These are phyloP conservation scores for Cordyceps farinosa DNA, from an alignment of 2,329 filamentous ascomycete species.

Conservation along the genomic window DNA sequence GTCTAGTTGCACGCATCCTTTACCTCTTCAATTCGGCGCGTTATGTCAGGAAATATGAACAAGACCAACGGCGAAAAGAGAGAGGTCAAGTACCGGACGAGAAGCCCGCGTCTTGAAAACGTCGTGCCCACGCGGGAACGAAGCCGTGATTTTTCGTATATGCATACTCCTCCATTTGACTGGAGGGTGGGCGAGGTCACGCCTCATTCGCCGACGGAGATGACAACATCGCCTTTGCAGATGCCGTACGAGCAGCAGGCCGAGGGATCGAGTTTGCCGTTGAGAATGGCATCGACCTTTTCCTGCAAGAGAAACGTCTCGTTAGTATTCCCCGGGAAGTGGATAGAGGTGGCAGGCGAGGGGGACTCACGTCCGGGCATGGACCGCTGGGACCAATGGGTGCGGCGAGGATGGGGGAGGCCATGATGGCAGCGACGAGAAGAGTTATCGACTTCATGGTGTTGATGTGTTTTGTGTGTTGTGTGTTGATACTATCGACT, in stretches of 20 bases:
- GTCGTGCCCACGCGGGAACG: slow-evolving; percentile 6
- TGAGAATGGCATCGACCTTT: slow-evolving; percentile 43
- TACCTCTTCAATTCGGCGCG: neutral
- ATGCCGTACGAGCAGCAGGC: slow-evolving; percentile 53
- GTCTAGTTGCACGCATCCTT: neutral
- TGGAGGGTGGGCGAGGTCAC: neutral
- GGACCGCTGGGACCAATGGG: slow-evolving; percentile 30
- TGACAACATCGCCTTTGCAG: slow-evolving; percentile 48
- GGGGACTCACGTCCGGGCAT: slow-evolving; percentile 31
- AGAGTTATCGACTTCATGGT: slow-evolving; percentile 25
- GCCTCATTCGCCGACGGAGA: slow-evolving; percentile 39
- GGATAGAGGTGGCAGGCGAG: neutral
- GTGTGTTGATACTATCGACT: neutral
- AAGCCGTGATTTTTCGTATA: neutral
- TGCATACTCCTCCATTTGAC: neutral
- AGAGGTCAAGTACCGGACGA: neutral
- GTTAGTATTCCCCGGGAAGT: neutral
- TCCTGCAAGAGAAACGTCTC: slow-evolving; percentile 21
- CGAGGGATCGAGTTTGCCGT: slow-evolving; percentile 44
- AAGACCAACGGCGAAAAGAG: neutral
- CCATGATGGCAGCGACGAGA: slow-evolving; percentile 20
- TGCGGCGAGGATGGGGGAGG: slow-evolving; percentile 20
- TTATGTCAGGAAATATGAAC: neutral
- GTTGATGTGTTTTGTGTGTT: neutral
- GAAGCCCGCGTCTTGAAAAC: neutral